These are phyloP conservation scores for Rhizophora mangle DNA, from an alignment of 345 rosid species.

Conservation along the genomic window DNA sequence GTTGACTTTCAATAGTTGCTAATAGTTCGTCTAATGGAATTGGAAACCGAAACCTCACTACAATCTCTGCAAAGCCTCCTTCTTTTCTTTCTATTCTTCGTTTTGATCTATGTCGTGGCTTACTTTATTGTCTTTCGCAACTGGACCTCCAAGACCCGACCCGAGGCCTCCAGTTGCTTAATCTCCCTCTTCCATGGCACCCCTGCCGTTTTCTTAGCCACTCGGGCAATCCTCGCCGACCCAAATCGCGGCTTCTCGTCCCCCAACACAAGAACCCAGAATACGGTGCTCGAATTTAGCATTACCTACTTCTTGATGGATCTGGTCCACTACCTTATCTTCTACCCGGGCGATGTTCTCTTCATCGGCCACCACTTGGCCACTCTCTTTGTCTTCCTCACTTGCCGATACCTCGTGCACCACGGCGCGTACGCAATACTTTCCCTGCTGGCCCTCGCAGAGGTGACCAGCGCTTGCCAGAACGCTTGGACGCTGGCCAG, in stretches of 20 bases:
- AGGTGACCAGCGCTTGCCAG: conserved; percentile 85
- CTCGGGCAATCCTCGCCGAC: conserved; percentile 47
- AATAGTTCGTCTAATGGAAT: background rate
- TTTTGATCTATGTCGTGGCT: conserved; percentile 47
- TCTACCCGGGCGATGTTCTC: conserved; percentile 70
- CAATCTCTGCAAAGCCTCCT: conserved; percentile 38
- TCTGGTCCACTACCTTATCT: conserved; percentile 70
- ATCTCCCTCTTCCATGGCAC: conserved; percentile 88
- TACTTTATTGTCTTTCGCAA: conserved; percentile 59
- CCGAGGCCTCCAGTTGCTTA: conserved; percentile 74
- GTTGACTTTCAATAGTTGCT: no score
- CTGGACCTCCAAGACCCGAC: conserved; percentile 60
- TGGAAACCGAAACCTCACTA: conserved; percentile 20
- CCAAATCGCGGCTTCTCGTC: conserved; percentile 47
- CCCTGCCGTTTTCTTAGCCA: conserved; percentile 69
- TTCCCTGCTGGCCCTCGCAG: conserved; percentile 63
- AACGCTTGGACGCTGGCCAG: conserved; percentile 82
- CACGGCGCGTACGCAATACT: conserved; percentile 80
- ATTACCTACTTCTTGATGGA: conserved; percentile 78
- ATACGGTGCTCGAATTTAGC: conserved; percentile 69
- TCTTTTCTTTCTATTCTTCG: conserved; percentile 52
- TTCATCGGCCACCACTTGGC: conserved; percentile 90
- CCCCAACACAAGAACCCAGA: conserved; percentile 49
- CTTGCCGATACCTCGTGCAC: conserved; percentile 61
- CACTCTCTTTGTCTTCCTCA: conserved; percentile 78